Percentiles rank a stretch among this genome's conserved stretches.
Evolutionary conservation across 176 grass and related monocot genomes (phyloP).

Genomic region (Raddia distichophylla): DNA sequence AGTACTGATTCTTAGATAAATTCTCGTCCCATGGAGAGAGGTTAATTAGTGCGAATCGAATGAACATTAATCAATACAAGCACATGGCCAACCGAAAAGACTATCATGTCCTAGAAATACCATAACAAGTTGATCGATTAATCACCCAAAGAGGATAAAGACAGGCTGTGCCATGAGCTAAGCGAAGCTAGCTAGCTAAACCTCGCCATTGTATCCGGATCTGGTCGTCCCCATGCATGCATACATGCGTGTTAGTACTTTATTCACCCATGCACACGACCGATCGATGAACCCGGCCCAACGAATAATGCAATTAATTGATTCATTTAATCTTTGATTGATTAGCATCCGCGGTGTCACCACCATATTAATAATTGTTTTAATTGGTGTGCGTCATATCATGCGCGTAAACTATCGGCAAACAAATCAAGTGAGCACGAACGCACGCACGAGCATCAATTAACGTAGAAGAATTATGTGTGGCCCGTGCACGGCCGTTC

Average conservation of each 20-base stretch:
- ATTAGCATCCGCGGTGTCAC: background rate
- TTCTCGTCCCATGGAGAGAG: too few relatives aligned
- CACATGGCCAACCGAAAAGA: background rate
- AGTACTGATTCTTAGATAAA: too few relatives aligned
- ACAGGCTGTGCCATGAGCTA: constrained; percentile 49
- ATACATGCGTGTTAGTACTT: background rate
- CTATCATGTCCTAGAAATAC: background rate
- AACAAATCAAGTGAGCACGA: background rate
- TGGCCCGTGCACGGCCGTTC: background rate
- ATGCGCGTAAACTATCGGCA: background rate
- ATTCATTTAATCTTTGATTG: background rate
- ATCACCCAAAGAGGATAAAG: constrained; percentile 21
- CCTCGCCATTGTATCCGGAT: constrained; percentile 45
- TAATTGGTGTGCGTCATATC: background rate
- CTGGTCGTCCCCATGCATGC: constrained; percentile 38
- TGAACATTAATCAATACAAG: too few relatives aligned
- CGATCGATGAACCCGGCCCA: background rate
- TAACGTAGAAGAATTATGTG: background rate
- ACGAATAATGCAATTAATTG: background rate
- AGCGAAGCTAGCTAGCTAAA: background rate
- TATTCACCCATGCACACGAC: constrained; percentile 11
- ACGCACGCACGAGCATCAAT: background rate
- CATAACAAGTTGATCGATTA: background rate
- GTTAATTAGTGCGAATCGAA: too few relatives aligned
- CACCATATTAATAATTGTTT: background rate